Conservation (phyloP, 495 filamentous ascomycete genomes). For the Penicillium lagena region DNA sequence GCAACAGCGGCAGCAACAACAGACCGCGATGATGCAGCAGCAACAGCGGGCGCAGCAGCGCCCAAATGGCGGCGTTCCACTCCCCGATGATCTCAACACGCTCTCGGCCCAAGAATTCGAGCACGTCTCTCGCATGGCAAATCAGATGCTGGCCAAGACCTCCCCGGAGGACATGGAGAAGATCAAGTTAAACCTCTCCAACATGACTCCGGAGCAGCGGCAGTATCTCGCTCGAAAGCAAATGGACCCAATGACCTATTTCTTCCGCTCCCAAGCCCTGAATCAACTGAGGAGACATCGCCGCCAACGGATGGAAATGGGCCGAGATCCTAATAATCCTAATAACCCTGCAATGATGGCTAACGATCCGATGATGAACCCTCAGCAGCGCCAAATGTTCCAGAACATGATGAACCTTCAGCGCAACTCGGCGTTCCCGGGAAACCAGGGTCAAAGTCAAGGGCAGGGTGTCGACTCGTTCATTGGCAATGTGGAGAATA, state of each 20-base stretch:
- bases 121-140: constrained; percentile 35
- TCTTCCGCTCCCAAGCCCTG: constrained; percentile 45
- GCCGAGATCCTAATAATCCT: constrained; percentile 25
- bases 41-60: constrained; percentile 31
- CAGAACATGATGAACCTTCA: constrained; percentile 41
- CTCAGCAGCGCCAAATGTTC: constrained; percentile 35
- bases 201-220: constrained; percentile 40
- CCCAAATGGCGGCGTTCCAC: constrained; percentile 11
- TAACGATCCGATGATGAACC: constrained; percentile 29
- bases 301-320: constrained; percentile 26
- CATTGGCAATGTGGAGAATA: constrained; percentile 46
- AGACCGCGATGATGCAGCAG: constrained; percentile 10
- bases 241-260: constrained; percentile 42
- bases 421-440: constrained; percentile 30
- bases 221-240: constrained; percentile 30
- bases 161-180: constrained; percentile 37
- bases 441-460: constrained; percentile 26
- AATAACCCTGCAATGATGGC: constrained; percentile 26
- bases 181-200: constrained; percentile 34
- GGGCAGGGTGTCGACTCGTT: constrained; percentile 43
- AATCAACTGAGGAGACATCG: constrained; percentile 30
- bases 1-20: constrained; percentile 26
- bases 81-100: constrained; percentile 32
- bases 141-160: constrained; percentile 32
- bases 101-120: constrained; percentile 37